Base-by-base conservation (phyloP, 306 rosid genomes). In the Benincasa hispida region DNA sequence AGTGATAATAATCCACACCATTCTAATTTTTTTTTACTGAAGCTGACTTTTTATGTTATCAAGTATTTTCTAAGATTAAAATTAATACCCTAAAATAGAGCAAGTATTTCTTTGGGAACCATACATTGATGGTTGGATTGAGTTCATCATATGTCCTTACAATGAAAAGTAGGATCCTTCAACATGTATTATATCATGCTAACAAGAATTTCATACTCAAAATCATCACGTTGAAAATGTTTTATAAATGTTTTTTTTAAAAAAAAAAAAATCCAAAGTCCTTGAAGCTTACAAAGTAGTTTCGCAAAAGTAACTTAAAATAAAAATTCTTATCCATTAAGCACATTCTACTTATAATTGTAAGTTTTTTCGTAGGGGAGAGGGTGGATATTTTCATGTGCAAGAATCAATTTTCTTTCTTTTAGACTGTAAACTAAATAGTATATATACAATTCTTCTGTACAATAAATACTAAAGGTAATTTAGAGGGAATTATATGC, bases 381-480 rank as follows among this genome's bases (percentile, higher is more conserved):
- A 48, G 45, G 51, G 8, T 12, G 6, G 19, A 37, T 39, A 19
- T n/a, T 10, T 67, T 67, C 34, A 24, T 12, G 32, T 39, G 74
- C 34, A 67, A 41, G 53, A 67, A 67, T 42, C 32, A 28, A 39
- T 41, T 21, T 67, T 39, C 24, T 67, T 41, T 22, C 51, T 39
- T 67, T n/a, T 3, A 0, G 11, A 42, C 55, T 45, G 35, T 41
- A 21, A 12, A 66, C 25, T 42, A 70, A 45, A 70, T 25, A 45
- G 58, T 77, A 84, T 87, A 84, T 87, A 78, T 82, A 81, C 88
- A 82, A 37, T 50, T 72, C 78, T 74, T 74, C 51, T 60, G 78
- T 80, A 77, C 60, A 80, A 83, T 35, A 39, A 22, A 78, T 51
- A 54, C 8, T 30, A 69, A 69, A 48, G 34, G 57, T 56, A 28